A percentile compares a stretch with the other conserved stretches of the same genome.
These are phyloP conservation scores for Berberis thunbergii DNA, from an alignment of 164 flowering plant species.

Conservation along the genomic window DNA sequence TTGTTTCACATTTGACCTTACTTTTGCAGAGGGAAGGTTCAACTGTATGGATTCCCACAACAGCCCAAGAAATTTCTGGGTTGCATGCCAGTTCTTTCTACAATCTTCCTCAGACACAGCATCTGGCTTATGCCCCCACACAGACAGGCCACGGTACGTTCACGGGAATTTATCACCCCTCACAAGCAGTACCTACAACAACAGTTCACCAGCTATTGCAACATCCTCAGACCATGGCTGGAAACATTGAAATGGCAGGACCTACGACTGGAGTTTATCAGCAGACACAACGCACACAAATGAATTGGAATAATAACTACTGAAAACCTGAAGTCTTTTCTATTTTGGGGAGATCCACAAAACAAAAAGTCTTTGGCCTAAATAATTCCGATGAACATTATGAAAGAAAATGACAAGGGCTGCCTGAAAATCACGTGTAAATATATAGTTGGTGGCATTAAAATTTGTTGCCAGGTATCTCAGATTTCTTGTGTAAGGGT, in stretches of 20 bases:
- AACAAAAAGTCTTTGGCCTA: background rate
- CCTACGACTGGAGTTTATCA: conserved; percentile 64
- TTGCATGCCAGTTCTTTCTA: conserved; percentile 70
- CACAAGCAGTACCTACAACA: conserved; percentile 54
- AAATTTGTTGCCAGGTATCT: no score
- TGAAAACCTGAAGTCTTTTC: conserved; percentile 17
- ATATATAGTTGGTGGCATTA: no score
- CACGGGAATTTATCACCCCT: conserved; percentile 67
- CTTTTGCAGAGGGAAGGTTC: conserved; percentile 75
- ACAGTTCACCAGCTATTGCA: conserved; percentile 66
- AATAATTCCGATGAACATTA: no score
- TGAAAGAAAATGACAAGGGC: no score
- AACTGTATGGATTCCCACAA: conserved; percentile 66
- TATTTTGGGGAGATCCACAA: background rate
- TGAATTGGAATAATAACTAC: conserved; percentile 81
- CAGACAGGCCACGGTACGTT: conserved; percentile 67
- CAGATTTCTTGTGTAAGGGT: no score
- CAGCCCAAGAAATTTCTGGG: conserved; percentile 60
- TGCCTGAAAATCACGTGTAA: no score
- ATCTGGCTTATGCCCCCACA: conserved; percentile 57
- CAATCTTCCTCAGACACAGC: conserved; percentile 81
- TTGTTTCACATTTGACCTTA: background rate
- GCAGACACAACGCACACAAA: conserved; percentile 73
- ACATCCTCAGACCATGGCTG: conserved; percentile 71
- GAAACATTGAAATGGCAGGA: conserved; percentile 68